Conservation (phyloP, 1,284 basidiomycete genomes). For the Cronartium ribicola region DNA sequence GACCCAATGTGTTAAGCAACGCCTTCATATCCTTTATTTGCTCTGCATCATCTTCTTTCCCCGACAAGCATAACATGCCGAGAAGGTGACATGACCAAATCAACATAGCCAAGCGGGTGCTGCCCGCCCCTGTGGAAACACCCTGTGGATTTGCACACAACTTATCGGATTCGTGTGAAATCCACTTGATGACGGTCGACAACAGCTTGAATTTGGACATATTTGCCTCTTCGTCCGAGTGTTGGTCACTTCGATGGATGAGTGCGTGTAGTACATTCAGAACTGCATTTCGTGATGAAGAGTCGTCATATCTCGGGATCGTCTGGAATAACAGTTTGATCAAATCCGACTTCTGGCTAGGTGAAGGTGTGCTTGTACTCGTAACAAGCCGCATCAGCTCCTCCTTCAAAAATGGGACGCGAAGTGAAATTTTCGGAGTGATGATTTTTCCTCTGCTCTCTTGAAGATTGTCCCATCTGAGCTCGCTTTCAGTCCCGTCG, state of each 20-base stretch:
- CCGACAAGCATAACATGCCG: constrained; percentile 1
- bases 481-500: background rate
- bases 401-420: constrained; percentile 31
- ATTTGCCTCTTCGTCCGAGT: background rate
- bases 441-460: constrained; percentile 29
- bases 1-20: constrained; percentile 20
- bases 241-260: constrained; percentile 24
- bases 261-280: constrained; percentile 24
- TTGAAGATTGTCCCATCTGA: constrained; percentile 27
- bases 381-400: constrained; percentile 22
- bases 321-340: constrained; percentile 38
- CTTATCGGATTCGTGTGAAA: constrained; percentile 33
- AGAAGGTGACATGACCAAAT: constrained; percentile 32
- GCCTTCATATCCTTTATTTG: background rate
- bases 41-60: background rate
- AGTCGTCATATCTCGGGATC: constrained; percentile 41
- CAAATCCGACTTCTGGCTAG: constrained; percentile 10
- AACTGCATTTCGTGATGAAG: constrained; percentile 33
- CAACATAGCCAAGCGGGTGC: constrained; percentile 38
- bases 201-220: background rate
- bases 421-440: constrained; percentile 36
- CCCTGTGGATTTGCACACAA: constrained; percentile 23
- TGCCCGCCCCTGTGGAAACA: constrained; percentile 13
- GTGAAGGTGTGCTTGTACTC: background rate
- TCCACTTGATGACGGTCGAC: constrained; percentile 35